Base-by-base conservation (phyloP, 805 yeast genomes). In the Candida adriatica region DNA sequence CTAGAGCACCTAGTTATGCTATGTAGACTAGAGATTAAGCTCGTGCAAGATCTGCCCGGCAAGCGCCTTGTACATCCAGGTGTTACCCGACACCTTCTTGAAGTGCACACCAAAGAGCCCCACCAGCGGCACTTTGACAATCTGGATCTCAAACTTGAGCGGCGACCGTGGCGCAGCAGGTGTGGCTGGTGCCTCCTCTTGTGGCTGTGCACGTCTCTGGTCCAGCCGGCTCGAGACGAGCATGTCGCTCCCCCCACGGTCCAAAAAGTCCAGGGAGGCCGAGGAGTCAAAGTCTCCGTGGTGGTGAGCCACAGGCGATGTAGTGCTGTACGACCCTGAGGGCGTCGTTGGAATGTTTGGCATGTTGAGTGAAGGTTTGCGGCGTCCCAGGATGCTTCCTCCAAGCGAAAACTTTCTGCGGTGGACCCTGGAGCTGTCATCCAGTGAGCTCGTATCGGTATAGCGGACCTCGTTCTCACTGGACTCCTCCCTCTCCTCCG, bases 51-150 rank as follows among this genome's bases (percentile, higher is more conserved):
- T 81, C 54, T 79, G 85, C 33, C 90, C 78, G 2, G 96, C 96
- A 51, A 88, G 65, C 8, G 87, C 79, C 63, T 90, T 88, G 61
- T 88, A 88, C 61, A 81, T 74, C 96, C 96, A 88, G 2, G 95
- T 85, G 55, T 90, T 87, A 49, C 97, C 97, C 36, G 83, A 70
- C 18, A 88, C 70, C 55, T 88, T 88, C 67, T 90, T 90, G 64
- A 88, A 87, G 56, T 90, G 96, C 29, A 88, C 88, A 58, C 97
- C 97, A 43, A 82, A 87, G 38, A 90, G 65, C 5, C 94, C 86
- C 33, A 88, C 82, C 43, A 88, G 68, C 27, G 95, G 95, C 29
- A 88, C 94, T 54, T 87, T 87, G 24, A 88, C 96, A 41, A 88
- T 77, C 54, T 83, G 87, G 41, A 90, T 83, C 53, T 90, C 96